phyloP scores from a whole-genome alignment of 495 filamentous ascomycete genomes.

The Sordaria brevicollis region DNA sequence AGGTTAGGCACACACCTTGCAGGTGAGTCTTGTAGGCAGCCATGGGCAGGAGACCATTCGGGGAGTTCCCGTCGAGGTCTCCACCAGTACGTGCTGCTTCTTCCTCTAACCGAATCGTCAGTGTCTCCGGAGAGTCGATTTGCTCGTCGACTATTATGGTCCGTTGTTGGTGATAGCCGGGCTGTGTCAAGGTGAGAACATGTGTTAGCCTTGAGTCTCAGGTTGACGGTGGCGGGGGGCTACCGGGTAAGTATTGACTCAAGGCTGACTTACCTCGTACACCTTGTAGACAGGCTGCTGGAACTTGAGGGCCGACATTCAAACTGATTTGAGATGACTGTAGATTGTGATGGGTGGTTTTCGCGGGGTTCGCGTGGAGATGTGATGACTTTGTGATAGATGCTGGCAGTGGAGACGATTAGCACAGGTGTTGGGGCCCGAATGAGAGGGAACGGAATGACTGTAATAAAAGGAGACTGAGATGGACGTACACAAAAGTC shows the following conservation, averaged over 20 bases:
- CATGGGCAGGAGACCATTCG: conserved; percentile 42
- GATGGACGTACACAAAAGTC: neutral
- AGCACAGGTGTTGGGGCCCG: neutral
- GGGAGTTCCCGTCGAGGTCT: conserved; percentile 37
- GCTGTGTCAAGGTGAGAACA: conserved; percentile 16
- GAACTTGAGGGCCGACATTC: conserved; percentile 41
- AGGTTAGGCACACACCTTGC: conserved; percentile 30
- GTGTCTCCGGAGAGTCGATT: conserved; percentile 38
- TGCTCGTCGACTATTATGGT: conserved; percentile 40
- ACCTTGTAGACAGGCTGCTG: conserved; percentile 39
- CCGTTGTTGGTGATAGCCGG: conserved; percentile 36
- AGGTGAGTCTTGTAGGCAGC: conserved; percentile 35
- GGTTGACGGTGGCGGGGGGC: neutral
- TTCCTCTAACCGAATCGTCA: conserved; percentile 38
- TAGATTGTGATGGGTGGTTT: neutral
- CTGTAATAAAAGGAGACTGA: neutral
- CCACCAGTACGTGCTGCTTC: conserved; percentile 38
- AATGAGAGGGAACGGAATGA: neutral
- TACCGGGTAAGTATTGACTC: neutral
- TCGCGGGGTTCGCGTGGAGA: neutral
- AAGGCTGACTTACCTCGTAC: conserved; percentile 33
- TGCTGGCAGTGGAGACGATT: neutral
- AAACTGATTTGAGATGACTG: conserved; percentile 25
- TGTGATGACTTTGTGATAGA: neutral
- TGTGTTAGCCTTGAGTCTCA: neutral